Percentiles rank a stretch among this genome's conserved stretches.
Conservation (phyloP, 345 rosid genomes). For the Salix arbutifolia region DNA sequence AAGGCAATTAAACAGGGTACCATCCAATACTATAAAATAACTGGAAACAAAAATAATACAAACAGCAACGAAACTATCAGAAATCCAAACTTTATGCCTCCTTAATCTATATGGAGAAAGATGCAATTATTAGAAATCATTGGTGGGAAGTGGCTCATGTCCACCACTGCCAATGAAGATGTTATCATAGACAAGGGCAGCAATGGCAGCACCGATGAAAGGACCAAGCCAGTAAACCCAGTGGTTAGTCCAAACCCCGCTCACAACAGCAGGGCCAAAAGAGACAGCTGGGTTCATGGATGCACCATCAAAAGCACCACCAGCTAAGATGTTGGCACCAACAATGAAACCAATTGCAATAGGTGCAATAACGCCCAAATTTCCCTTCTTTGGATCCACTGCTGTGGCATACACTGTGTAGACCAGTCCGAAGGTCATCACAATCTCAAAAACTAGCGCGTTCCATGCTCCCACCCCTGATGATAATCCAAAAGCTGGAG, state of each 20-base stretch:
- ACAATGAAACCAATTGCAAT: slow-evolving; percentile 41
- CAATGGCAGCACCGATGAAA: slow-evolving; percentile 21
- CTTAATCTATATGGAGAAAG: not conserved
- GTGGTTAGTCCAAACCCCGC: slow-evolving; percentile 25
- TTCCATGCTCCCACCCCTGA: slow-evolving; percentile 10
- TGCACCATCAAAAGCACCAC: slow-evolving; percentile 43
- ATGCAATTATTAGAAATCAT: slow-evolving; percentile 7
- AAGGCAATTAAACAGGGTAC: not conserved
- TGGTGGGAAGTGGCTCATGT: slow-evolving; percentile 12
- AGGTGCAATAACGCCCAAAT: slow-evolving; percentile 29
- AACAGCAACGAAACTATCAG: not conserved
- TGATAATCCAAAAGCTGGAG: slow-evolving; percentile 32
- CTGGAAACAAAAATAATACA: not conserved
- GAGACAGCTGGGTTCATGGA: slow-evolving; percentile 6
- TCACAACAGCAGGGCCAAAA: slow-evolving; percentile 23
- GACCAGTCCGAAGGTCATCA: slow-evolving; percentile 25
- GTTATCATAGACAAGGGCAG: slow-evolving; percentile 21
- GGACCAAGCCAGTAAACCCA: slow-evolving; percentile 30
- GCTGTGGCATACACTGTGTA: slow-evolving; percentile 28
- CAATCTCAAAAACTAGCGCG: slow-evolving; percentile 10
- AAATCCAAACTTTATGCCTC: slow-evolving; percentile 2
- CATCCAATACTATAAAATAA: not conserved
- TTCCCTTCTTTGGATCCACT: slow-evolving; percentile 22
- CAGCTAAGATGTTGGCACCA: slow-evolving; percentile 39
- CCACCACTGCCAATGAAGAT: not conserved